Conservation (phyloP, 371 early-diverging fungal species). For the Zychaea mexicana region DNA sequence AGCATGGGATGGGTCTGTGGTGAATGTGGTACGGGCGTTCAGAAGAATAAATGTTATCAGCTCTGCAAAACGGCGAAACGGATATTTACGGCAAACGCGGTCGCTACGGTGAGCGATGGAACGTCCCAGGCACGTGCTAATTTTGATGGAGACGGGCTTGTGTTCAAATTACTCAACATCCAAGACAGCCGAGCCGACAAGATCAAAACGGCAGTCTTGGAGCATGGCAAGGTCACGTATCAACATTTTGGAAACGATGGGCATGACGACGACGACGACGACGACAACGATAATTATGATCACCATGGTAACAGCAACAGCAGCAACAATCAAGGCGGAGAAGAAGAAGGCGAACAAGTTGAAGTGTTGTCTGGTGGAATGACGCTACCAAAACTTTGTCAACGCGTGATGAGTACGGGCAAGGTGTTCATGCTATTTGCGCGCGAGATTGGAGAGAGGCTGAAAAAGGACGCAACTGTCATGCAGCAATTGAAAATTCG, state of each 20-base stretch:
- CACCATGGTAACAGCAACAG: background rate
- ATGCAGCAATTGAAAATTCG: background rate
- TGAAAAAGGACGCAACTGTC: background rate
- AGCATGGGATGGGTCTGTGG: conserved; percentile 23
- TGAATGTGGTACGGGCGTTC: conserved; percentile 23
- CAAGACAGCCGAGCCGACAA: conserved; percentile 3
- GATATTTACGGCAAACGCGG: conserved; percentile 20
- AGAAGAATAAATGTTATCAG: conserved; percentile 19
- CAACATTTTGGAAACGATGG: conserved; percentile 3
- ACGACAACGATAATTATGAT: too few species aligned
- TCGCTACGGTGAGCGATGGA: conserved; percentile 27
- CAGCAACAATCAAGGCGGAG: too few species aligned
- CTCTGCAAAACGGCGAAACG: conserved; percentile 21
- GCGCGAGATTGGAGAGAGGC: background rate
- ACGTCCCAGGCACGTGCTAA: conserved; percentile 17
- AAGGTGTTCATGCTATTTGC: background rate
- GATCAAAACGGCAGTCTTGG: conserved; percentile 14
- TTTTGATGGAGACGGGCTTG: conserved; percentile 32
- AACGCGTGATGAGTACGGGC: background rate
- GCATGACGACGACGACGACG: conserved; percentile 2
- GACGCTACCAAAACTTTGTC: background rate
- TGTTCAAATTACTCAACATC: conserved; percentile 24
- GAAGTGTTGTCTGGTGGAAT: background rate
- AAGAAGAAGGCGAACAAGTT: background rate
- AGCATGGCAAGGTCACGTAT: conserved; percentile 20